Base-by-base conservation (phyloP, 768 basidiomycete species). In the Trametes cingulata region DNA sequence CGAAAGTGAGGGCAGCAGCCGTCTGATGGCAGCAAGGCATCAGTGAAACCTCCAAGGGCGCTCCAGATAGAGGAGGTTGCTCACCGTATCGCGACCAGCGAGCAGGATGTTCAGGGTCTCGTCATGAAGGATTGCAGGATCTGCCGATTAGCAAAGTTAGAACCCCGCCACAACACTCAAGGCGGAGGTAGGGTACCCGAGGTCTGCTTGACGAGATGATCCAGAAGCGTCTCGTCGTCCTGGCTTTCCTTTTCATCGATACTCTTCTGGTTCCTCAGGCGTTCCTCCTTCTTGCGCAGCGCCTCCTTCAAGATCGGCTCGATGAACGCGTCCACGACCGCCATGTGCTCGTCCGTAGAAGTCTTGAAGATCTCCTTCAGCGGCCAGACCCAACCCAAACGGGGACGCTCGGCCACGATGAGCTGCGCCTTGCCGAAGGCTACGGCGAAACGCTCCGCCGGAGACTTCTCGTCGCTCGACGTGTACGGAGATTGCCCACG, bases 221-320 rank as follows among this genome's bases (percentile, higher is more conserved):
- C 78, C 3, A 82, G 57, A 7, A 82, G 58, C 0, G 78, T 78
- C 52, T 72, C 75, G 14, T 58, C 60, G n/a, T 70, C 72, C 13
- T 72, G 72, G 8, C 37, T 51, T 8, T 65, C 61, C 36, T 68
- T 66, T 27, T 63, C 41, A 17, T 60, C 63, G 12, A 54, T 52
- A 22, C 52, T 53, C 9, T 49, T 61, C 37, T 64, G 61, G 3
- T 36, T n/a, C 22, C 56, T 52, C 0, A 20, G 60, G 22, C 69
- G 57, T 42, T 63, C 69, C 39, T 73, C 70, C 55, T 75, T 74
- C 71, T 78, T 79, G 56, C 66, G 63, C 20, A 85, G 66, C 2
- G 77, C 77, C 22, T 80, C 74, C 39, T 73, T 68, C 6, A 85
- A 63, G 19, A 85, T 79, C 0, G 82, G 82, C 14, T 81, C 77